These are phyloP conservation scores for Quercus phellos DNA, from an alignment of 331 rosid genomes.

Conservation along the genomic window DNA sequence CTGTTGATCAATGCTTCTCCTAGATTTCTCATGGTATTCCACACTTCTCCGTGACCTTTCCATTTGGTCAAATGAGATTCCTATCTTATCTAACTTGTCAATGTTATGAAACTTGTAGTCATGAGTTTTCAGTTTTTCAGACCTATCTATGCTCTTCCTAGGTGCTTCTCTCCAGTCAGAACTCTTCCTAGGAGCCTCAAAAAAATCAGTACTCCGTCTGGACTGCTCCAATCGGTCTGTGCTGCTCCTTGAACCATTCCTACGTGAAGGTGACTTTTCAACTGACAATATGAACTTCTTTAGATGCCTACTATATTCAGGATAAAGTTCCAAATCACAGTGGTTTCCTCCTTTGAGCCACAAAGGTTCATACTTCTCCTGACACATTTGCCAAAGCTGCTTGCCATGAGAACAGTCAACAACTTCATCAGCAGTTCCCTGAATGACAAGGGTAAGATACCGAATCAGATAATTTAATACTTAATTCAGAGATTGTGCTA, in stretches of 20 bases:
- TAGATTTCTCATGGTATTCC: constrained; percentile 71
- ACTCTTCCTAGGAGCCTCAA: constrained; percentile 64
- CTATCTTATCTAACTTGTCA: constrained; percentile 65
- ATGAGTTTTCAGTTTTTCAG: constrained; percentile 53
- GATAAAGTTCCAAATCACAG: constrained; percentile 60
- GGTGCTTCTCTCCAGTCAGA: constrained; percentile 80
- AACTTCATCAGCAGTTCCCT: constrained; percentile 76
- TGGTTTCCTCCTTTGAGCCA: constrained; percentile 77
- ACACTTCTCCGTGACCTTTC: constrained; percentile 83
- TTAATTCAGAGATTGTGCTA: neutral
- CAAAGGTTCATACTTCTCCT: constrained; percentile 76
- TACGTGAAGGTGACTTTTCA: constrained; percentile 58
- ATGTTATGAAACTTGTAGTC: constrained; percentile 52
- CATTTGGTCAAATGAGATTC: constrained; percentile 55
- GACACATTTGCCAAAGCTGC: constrained; percentile 66
- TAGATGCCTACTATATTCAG: constrained; percentile 55
- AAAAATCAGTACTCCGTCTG: constrained; percentile 61
- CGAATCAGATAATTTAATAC: constrained; percentile 1
- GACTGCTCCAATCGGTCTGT: constrained; percentile 59
- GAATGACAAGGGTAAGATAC: constrained; percentile 5
- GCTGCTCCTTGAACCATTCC: constrained; percentile 67
- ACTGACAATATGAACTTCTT: constrained; percentile 56
- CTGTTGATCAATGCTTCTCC: constrained; percentile 80
- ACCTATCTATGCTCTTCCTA: constrained; percentile 66
- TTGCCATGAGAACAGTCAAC: constrained; percentile 76